Evolutionary conservation across 1,139 yeast genomes (phyloP).

Genomic region (Pichia kudriavzevii): DNA sequence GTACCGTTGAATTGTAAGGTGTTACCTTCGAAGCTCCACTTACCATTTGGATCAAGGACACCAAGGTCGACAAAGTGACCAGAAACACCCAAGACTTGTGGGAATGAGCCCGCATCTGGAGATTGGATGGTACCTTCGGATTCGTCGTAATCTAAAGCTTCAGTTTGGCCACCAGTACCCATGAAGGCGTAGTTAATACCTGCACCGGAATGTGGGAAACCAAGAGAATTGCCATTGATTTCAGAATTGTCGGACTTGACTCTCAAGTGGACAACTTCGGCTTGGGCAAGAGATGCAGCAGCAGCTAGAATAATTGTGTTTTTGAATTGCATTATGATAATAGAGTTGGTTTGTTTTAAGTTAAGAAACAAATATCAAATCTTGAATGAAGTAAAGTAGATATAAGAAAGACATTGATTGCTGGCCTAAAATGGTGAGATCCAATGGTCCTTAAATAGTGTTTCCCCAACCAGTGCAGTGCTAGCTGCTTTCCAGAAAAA

Average conservation of each 20-base stretch:
- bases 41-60: conserved; percentile 8
- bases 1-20: conserved; percentile 20
- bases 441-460: no score
- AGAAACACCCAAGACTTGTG: conserved; percentile 4
- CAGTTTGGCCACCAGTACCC: conserved; percentile 11
- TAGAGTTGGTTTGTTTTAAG: no score
- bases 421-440: no score
- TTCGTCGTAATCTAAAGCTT: conserved; percentile 13
- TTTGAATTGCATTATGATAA: no score
- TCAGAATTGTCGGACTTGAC: conserved; percentile 23
- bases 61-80: conserved; percentile 13
- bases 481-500: no score
- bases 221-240: conserved; percentile 25
- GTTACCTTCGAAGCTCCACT: conserved; percentile 17
- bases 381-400: no score
- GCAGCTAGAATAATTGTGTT: conserved; percentile 5
- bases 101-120: conserved; percentile 4
- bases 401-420: no score
- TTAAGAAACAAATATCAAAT: no score
- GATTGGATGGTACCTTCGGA: conserved; percentile 3
- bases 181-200: conserved; percentile 42
- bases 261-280: conserved; percentile 16
- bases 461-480: no score
- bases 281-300: conserved; percentile 22
- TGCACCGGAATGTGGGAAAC: conserved; percentile 47